Percentiles rank a stretch among this genome's conserved stretches.
These are phyloP conservation scores for Mycena kentingensis DNA, from an alignment of 768 basidiomycete species.

Conservation along the genomic window DNA sequence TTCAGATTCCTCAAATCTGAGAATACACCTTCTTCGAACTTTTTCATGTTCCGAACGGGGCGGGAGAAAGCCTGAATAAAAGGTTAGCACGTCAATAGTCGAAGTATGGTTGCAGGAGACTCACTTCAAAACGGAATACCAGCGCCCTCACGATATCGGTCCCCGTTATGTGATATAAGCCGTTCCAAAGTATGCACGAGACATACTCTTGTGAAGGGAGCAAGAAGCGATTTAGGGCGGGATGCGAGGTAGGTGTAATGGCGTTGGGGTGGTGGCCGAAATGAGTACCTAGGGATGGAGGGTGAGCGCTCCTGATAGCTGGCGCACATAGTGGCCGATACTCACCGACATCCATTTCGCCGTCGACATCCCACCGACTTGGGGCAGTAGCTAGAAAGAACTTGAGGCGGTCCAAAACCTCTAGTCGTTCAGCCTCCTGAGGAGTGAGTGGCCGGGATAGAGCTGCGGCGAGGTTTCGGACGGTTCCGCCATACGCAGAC, in stretches of 20 bases:
- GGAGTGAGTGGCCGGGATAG: constrained; percentile 61
- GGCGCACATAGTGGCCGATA: background rate
- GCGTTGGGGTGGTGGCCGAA: constrained; percentile 22
- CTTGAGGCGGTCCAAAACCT: constrained; percentile 81
- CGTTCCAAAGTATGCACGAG: constrained; percentile 89
- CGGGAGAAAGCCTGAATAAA: constrained; percentile 70
- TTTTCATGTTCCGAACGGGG: constrained; percentile 91
- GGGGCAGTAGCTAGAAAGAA: constrained; percentile 88
- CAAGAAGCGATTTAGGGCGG: constrained; percentile 81
- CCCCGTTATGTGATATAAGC: constrained; percentile 91
- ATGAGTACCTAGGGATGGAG: constrained; percentile 46
- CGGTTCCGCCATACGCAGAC: background rate
- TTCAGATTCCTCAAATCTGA: constrained; percentile 92
- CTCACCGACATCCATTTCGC: constrained; percentile 1
- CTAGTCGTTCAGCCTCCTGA: constrained; percentile 68
- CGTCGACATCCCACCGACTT: constrained; percentile 59
- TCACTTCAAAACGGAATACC: constrained; percentile 88
- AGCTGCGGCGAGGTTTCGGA: constrained; percentile 39
- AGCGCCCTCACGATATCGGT: constrained; percentile 95
- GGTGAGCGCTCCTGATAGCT: constrained; percentile 2
- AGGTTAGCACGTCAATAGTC: constrained; percentile 11
- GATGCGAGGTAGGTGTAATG: constrained; percentile 44
- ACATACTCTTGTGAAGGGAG: constrained; percentile 88
- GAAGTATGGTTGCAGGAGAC: constrained; percentile 24
- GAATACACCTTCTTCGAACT: constrained; percentile 97